Evolutionary conservation across 305 asterid species (phyloP).

Genomic region (Fraxinus baroniana): DNA sequence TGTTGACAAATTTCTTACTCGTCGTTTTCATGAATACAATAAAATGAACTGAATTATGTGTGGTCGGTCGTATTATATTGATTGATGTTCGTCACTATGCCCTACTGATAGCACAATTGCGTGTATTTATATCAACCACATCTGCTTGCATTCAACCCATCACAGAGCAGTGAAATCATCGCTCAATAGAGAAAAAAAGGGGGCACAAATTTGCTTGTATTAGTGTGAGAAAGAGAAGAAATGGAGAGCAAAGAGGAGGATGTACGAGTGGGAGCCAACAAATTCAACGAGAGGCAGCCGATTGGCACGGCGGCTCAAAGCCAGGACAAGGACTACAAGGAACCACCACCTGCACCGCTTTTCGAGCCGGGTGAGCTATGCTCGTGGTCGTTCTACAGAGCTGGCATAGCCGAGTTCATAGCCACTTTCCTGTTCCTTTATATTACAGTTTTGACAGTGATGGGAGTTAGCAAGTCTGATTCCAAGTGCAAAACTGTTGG

Average conservation of each 20-base stretch:
- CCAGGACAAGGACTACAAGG: conserved; percentile 46
- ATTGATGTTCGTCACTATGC: conserved; percentile 14
- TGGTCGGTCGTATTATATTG: conserved; percentile 29
- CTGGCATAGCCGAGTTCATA: conserved; percentile 40
- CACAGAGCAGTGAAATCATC: not conserved
- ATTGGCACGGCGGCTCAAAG: conserved; percentile 48
- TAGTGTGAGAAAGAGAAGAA: not conserved
- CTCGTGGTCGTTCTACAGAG: conserved; percentile 45
- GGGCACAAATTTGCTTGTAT: not conserved
- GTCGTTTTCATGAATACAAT: conserved; percentile 21
- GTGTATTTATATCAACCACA: too few relatives aligned
- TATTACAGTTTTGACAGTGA: conserved; percentile 36
- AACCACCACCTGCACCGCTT: conserved; percentile 48
- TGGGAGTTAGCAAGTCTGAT: conserved; percentile 36
- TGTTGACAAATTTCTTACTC: not conserved
- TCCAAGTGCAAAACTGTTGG: conserved; percentile 43
- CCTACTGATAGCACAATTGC: conserved; percentile 2
- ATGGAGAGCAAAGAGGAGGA: conserved; percentile 48
- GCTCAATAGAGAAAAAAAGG: not conserved
- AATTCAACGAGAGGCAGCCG: conserved; percentile 38
- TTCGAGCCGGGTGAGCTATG: conserved; percentile 39
- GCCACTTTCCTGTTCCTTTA: conserved; percentile 46
- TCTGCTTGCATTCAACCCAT: not conserved
- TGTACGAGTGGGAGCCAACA: conserved; percentile 40
- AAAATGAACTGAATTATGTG: not conserved